Base-by-base conservation (phyloP, 139 green algal species). In the Bryopsis sp. region DNA sequence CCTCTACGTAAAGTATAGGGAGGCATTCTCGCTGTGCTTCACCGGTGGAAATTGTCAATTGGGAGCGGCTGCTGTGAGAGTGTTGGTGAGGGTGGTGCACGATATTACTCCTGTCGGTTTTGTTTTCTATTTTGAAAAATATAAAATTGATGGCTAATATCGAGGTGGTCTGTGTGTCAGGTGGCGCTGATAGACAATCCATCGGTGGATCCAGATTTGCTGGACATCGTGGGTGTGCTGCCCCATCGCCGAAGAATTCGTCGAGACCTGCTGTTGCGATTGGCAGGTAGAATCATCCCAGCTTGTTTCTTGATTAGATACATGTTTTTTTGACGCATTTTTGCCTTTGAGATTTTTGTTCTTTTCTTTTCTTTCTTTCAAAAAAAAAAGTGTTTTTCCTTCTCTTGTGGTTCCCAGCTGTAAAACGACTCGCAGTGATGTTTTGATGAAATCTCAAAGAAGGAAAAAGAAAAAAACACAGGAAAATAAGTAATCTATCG, bases 201-300 rank as follows among this genome's bases (percentile, higher is more conserved):
- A 11, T 48, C 70, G 8, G 62, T 77, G 2, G 48, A 70, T 11
- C 32, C 72, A 38, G 75, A 76, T 35, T 35, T 85, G 37, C 54
- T 86, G 15, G 75, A 82, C 38, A 37, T 78, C 22, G 70, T 76
- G 37, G 79, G 79, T 76, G 58, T 69, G 6, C 62, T 69, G 5
- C 62, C 62, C 32, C 31, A 32, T 5, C 37, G 62, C 4, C 19
- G n/a, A 11, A 6, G 62, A 4, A 69, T 69, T 24, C 62, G 62
- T 33, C 15, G n/a, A 8, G 43, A 57, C 43, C 37, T 69, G 7
- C 8, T 69, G 8, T 32, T 37, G 8, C 7, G 54, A 57, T n/a
- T 69, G 8, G 24, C 59, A 67, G 59, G 32, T 24, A n/a, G n/a
- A n/a, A n/a, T n/a, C n/a, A n/a, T n/a, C n/a, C n/a, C n/a, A n/a